A percentile compares a stretch with the other conserved stretches of the same genome.
These are phyloP conservation scores for Orbilia javanica DNA, from an alignment of 2,329 filamentous ascomycete genomes.

Conservation along the genomic window DNA sequence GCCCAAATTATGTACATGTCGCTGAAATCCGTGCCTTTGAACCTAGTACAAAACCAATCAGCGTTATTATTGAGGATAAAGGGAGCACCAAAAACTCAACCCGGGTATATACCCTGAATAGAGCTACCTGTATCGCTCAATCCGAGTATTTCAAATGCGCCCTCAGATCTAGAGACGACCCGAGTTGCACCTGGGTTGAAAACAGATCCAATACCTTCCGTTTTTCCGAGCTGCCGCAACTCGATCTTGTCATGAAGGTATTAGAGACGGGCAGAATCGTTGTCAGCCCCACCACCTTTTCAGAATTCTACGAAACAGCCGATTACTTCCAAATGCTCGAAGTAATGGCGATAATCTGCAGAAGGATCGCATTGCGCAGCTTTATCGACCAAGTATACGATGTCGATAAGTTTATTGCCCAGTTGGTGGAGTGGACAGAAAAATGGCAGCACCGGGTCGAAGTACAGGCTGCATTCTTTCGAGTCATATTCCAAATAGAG, in stretches of 20 bases:
- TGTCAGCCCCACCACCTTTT: neutral
- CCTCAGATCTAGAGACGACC: neutral
- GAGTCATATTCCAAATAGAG: neutral
- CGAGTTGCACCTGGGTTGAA: neutral
- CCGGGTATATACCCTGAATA: neutral
- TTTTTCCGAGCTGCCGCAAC: neutral
- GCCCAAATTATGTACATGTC: too few relatives aligned
- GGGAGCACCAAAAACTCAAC: neutral
- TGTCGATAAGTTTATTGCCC: neutral
- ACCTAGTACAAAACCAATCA: too few relatives aligned
- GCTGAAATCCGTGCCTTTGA: too few relatives aligned
- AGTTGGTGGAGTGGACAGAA: neutral
- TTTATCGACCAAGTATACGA: neutral
- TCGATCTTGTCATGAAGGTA: neutral
- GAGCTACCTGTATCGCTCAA: neutral
- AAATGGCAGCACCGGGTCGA: neutral
- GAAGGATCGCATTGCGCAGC: neutral
- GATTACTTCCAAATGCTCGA: neutral
- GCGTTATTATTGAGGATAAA: neutral
- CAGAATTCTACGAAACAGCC: neutral
- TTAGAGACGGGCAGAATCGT: neutral
- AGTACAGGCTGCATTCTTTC: neutral
- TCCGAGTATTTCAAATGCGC: neutral
- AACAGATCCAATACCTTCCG: neutral
- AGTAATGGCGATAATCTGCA: neutral